Evolutionary conservation across 352 stramenopile species (phyloP).

Genomic region (Phytopythium kandeliae): DNA sequence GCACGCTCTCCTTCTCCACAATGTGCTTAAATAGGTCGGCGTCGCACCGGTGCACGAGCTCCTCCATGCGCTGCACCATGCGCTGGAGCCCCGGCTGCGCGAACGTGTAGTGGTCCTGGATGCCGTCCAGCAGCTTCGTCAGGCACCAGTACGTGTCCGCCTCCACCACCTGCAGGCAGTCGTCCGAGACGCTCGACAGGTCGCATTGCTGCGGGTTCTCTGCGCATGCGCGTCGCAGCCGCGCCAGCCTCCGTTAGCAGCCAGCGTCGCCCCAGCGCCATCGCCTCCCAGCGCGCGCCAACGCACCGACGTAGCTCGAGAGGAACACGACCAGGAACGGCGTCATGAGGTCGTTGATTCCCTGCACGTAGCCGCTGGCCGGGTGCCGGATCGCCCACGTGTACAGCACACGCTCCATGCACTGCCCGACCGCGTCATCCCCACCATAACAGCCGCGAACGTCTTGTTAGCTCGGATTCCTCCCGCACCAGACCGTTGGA

Average conservation of each 20-base stretch:
- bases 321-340: constrained; percentile 98
- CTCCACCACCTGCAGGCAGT: constrained; percentile 86
- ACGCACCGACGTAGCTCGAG: constrained; percentile 65
- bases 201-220: constrained; percentile 76
- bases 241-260: too few relatives aligned
- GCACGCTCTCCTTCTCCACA: constrained; percentile 90
- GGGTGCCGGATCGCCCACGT: constrained; percentile 99
- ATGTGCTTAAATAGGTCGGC: constrained; percentile 92
- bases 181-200: constrained; percentile 54
- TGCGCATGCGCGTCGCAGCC: constrained; percentile 17
- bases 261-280: too few relatives aligned
- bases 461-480: too few relatives aligned
- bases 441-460: too few relatives aligned
- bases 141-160: constrained; percentile 99
- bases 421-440: constrained; percentile 23
- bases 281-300: not conserved
- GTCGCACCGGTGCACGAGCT: constrained; percentile 97
- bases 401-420: constrained; percentile 97
- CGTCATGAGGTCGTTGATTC: constrained; percentile 99
- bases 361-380: constrained; percentile 98
- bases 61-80: constrained; percentile 97
- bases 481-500: not conserved
- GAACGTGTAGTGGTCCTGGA: constrained; percentile 99
- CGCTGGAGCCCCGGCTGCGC: constrained; percentile 97
- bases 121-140: constrained; percentile 97